Base-by-base conservation (phyloP, 768 basidiomycete species). In the Mycena chlorophos region DNA sequence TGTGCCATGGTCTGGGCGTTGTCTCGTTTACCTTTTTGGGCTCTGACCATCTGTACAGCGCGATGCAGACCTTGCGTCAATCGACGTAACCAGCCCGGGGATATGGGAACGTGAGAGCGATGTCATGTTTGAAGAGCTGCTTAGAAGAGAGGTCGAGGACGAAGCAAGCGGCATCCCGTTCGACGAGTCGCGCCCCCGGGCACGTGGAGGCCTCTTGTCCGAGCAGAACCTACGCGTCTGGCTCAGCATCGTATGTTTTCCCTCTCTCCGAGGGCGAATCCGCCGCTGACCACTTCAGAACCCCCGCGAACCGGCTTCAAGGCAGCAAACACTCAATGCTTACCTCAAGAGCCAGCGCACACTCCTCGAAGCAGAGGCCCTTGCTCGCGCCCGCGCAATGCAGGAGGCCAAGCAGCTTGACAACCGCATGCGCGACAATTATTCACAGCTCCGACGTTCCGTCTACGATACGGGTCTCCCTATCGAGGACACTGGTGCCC, bases 41-140 rank as follows among this genome's bases (percentile, higher is more conserved):
- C n/a, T n/a, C n/a, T n/a, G n/a, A n/a, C n/a, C n/a, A n/a, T n/a
- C n/a, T n/a, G n/a, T n/a, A n/a, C n/a, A n/a, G n/a, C 87, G 97
- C 28, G 97, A 99, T 71, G 85, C 96, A 67, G 97, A 99, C 68
- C 93, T 99, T 89, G 92, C 88, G 8, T 95, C 97, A 69, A 93
- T 99, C 23, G 83, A 91, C 69, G 97, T 97, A 20, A 82, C 86
- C 3, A 84, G 86, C 26, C 84, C 87, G 10, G 92, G 94, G 1
- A 81, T 89, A 6, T 99, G 97, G 97, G 92, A 91, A 0, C 80
- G 97, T 34, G 88, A 88, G 59, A 94, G 92, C 66, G 96, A 99
- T 67, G 83, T 78, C 12, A 75, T 81, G 27, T 96, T 81, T 54
- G 83, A 91, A 34, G 95, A 98, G 37, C 74, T 95, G 22, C 74